phyloP scores from a whole-genome alignment of 2,329 filamentous ascomycete species.

The Cytospora paraplurivora region DNA sequence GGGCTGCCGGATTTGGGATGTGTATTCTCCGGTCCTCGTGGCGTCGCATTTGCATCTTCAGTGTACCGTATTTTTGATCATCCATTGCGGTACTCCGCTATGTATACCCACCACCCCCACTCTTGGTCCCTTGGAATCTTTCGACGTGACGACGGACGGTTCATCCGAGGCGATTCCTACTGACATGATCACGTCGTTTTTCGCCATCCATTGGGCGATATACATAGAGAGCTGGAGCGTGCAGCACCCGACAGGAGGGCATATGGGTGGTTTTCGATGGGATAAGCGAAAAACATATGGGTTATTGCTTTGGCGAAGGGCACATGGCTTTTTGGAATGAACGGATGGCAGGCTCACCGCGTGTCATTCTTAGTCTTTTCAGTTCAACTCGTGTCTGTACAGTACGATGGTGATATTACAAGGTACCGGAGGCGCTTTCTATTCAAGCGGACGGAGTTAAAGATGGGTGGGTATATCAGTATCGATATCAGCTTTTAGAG shows the following conservation, averaged over 20 bases:
- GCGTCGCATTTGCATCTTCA: conserved; percentile 16
- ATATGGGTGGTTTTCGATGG: conserved; percentile 4
- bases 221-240: background rate
- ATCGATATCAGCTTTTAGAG: too few relatives aligned
- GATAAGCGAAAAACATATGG: background rate
- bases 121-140: background rate
- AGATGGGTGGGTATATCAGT: too few relatives aligned
- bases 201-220: background rate
- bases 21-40: conserved; percentile 16
- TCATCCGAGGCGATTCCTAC: background rate
- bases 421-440: background rate
- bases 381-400: conserved; percentile 9
- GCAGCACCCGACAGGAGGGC: background rate
- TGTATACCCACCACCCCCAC: conserved; percentile 23
- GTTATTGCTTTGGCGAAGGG: background rate
- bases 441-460: too few relatives aligned
- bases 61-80: conserved; percentile 3
- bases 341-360: conserved; percentile 3
- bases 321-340: conserved; percentile 18
- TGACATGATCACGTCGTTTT: background rate
- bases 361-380: background rate
- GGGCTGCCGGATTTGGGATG: conserved; percentile 3
- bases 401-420: background rate
- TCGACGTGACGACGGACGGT: background rate
- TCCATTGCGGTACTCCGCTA: conserved; percentile 21